Percentiles rank a stretch among this genome's conserved stretches.
phyloP scores from a whole-genome alignment of 1,284 basidiomycete genomes.

The Ustilago loliicola region DNA sequence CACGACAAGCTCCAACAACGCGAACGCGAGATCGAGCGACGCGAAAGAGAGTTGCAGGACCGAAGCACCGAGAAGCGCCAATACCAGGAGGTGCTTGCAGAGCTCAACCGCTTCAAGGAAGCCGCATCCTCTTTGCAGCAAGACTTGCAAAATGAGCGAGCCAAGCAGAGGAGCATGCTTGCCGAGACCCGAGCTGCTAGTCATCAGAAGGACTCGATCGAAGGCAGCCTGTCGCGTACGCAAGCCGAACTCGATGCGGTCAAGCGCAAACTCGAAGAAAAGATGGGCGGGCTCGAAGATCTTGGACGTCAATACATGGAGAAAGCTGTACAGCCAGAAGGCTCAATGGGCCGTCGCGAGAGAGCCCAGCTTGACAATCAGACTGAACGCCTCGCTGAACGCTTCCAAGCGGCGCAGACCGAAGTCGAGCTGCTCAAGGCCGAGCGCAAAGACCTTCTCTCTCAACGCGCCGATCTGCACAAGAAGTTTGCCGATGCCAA shows the following conservation, averaged over 20 bases:
- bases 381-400: conserved; percentile 42
- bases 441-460: conserved; percentile 48
- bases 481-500: conserved; percentile 38
- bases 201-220: conserved; percentile 44
- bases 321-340: conserved; percentile 20
- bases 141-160: conserved; percentile 41
- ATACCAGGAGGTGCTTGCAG: conserved; percentile 38
- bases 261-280: conserved; percentile 48
- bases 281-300: conserved; percentile 45
- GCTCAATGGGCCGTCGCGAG: conserved; percentile 18
- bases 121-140: conserved; percentile 44
- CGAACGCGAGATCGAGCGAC: conserved; percentile 43
- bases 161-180: conserved; percentile 38
- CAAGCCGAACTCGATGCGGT: conserved; percentile 42
- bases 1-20: conserved; percentile 43
- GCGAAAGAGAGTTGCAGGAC: conserved; percentile 46
- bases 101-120: conserved; percentile 45
- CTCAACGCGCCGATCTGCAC: conserved; percentile 48
- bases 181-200: conserved; percentile 30
- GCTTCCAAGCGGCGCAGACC: conserved; percentile 39
- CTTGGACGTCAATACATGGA: conserved; percentile 36
- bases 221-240: conserved; percentile 37
- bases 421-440: conserved; percentile 49
- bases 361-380: conserved; percentile 20
- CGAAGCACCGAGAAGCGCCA: conserved; percentile 45